Evolutionary conservation across 2,329 filamentous ascomycete genomes (phyloP).

Genomic region (Cladophialophora chaetospira): DNA sequence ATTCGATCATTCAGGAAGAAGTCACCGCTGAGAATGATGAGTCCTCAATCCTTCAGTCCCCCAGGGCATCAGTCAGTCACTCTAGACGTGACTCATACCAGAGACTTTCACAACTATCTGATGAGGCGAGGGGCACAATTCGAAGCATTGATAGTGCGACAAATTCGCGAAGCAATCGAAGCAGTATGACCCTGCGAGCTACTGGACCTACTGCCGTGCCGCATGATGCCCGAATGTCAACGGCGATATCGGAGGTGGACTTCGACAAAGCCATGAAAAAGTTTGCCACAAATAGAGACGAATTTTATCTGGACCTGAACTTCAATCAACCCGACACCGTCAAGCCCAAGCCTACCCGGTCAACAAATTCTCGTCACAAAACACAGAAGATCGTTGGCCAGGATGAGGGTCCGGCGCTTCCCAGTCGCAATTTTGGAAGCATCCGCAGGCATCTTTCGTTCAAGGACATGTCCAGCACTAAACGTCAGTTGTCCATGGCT

Average conservation of each 20-base stretch:
- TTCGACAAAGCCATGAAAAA: constrained; percentile 92
- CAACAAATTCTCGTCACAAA: constrained; percentile 55
- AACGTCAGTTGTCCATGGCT: constrained; percentile 76
- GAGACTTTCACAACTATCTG: constrained; percentile 39
- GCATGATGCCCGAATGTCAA: constrained; percentile 37
- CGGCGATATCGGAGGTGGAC: constrained; percentile 70
- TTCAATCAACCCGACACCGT: constrained; percentile 75
- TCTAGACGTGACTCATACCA: constrained; percentile 44
- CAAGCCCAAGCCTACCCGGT: constrained; percentile 39
- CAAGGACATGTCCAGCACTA: constrained; percentile 91
- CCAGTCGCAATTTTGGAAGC: constrained; percentile 72
- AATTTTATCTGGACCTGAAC: constrained; percentile 87
- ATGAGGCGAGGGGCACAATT: constrained; percentile 45
- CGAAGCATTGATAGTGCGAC: constrained; percentile 53
- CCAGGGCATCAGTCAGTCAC: constrained; percentile 44
- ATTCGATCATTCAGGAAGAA: constrained; percentile 60
- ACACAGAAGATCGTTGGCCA: constrained; percentile 80
- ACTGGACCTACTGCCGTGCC: constrained; percentile 36
- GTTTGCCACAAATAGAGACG: constrained; percentile 92
- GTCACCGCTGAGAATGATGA: constrained; percentile 56
- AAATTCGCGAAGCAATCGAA: constrained; percentile 62
- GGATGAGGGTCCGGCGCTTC: constrained; percentile 56
- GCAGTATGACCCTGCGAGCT: constrained; percentile 62
- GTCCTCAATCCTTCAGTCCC: constrained; percentile 39
- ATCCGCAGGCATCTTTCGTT: constrained; percentile 91